Percentiles rank a stretch among this genome's conserved stretches.
phyloP scores from a whole-genome alignment of 495 filamentous ascomycete species.

The Penicillium parvum region DNA sequence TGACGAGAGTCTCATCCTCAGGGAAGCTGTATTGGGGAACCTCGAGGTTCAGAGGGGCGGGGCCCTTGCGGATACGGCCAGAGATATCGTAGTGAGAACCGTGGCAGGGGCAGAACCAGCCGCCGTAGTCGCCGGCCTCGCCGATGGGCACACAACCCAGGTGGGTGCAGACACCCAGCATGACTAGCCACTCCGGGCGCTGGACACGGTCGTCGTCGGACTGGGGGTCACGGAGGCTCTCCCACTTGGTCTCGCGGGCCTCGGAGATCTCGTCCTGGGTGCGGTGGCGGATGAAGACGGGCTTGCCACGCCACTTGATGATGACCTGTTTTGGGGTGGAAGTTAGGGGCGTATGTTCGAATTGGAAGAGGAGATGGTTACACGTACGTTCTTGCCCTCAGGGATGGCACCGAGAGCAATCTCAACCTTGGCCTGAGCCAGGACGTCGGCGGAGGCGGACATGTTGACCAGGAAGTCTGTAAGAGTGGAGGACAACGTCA shows the following conservation, averaged over 20 bases:
- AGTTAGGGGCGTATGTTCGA: slow-evolving; percentile 1
- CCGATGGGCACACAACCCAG: slow-evolving; percentile 98
- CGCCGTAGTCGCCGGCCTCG: slow-evolving; percentile 95
- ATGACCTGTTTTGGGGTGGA: slow-evolving; percentile 62
- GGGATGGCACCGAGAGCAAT: slow-evolving; percentile 87
- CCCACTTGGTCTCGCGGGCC: slow-evolving; percentile 72
- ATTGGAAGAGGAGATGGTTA: background rate
- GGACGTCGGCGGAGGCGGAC: slow-evolving; percentile 97
- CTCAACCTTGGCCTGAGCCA: slow-evolving; percentile 99
- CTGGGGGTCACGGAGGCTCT: slow-evolving; percentile 84
- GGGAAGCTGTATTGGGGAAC: slow-evolving; percentile 85
- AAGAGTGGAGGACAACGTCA: slow-evolving; percentile 23
- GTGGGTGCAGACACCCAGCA: slow-evolving; percentile 99
- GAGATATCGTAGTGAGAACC: slow-evolving; percentile 99
- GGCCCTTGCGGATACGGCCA: slow-evolving; percentile 91
- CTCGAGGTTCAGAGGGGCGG: slow-evolving; percentile 95
- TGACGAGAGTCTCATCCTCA: slow-evolving; percentile 70
- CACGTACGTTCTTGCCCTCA: slow-evolving; percentile 96
- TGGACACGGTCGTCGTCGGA: slow-evolving; percentile 87
- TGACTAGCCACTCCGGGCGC: slow-evolving; percentile 98
- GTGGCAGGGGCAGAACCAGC: slow-evolving; percentile 99
- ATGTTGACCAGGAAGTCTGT: slow-evolving; percentile 99
- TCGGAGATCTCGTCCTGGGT: slow-evolving; percentile 82
- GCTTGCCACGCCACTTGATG: slow-evolving; percentile 99
- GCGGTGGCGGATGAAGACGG: slow-evolving; percentile 99